Base-by-base conservation (phyloP, 148 eudicot species). In the Polygonum aviculare region DNA sequence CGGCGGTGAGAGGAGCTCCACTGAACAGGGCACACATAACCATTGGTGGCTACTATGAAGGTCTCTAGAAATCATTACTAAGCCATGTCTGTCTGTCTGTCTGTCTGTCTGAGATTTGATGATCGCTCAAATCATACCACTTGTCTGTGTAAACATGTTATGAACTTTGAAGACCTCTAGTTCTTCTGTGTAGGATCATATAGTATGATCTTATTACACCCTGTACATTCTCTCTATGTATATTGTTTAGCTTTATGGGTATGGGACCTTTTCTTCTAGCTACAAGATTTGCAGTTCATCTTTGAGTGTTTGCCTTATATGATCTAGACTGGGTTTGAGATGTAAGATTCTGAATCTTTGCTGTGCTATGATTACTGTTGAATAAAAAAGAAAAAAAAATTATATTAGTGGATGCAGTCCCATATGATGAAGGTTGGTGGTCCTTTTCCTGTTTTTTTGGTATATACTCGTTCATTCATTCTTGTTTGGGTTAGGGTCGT, bases 21-120 rank as follows among this genome's bases (percentile, higher is more conserved):
- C n/a, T 87, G 26, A 75, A 82, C 67, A 87, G 90, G 79, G 96
- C 98, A 77, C 94, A 87, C 12, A 79, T 93, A 31, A 91, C 96
- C 10, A 39, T 82, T 79, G 98, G 94, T 6, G 98, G 96, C 47
- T 85, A 89, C 76, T 82, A 84, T 76, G 96, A 91, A 79, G 88
- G 86, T 70, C 83, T 84, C 35, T 87, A 50, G 75, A 22, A 26
- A 60, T 18, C 8, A 5, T 12, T 51, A 12, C 16, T 16, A 52
- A 52, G 57, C 57, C 18, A 52, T 52, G 57, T 52, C 31, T 26
- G 31, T 26, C 31, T 26, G 31, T 26, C 31, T 26, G 31, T 26
- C 31, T 26, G 31, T 26, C 31, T 26, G 31, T 26, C 19, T 41
- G 3, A 52, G 57, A 52, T 52, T 52, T 52, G 57, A 52, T 1